Conservation (phyloP, 257 asterid species). For the Solanum rostratum region DNA sequence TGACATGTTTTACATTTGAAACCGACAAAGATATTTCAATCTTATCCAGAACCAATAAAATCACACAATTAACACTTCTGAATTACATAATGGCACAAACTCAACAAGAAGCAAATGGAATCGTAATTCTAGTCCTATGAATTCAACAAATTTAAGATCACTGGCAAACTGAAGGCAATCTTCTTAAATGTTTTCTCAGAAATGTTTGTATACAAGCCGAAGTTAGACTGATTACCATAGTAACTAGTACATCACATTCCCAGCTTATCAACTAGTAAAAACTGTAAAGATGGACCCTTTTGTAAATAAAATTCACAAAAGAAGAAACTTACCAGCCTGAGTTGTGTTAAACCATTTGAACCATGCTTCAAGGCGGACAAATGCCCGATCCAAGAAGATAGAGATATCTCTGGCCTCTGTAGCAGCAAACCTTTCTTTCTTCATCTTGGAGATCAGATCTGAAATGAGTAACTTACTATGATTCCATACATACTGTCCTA, state of each 20-base stretch:
- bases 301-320: neutral
- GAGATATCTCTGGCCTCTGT: slow-evolving; percentile 49
- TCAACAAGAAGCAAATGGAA: neutral
- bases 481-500: neutral
- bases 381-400: slow-evolving; percentile 63
- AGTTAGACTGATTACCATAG: neutral
- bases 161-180: neutral
- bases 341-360: slow-evolving; percentile 90
- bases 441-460: slow-evolving; percentile 66
- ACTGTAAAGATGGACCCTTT: neutral
- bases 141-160: neutral
- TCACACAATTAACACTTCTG: neutral
- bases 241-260: neutral
- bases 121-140: neutral
- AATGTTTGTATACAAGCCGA: neutral
- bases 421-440: slow-evolving; percentile 53
- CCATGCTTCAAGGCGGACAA: slow-evolving; percentile 89
- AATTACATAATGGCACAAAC: neutral
- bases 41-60: neutral
- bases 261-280: neutral
- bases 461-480: slow-evolving; percentile 7
- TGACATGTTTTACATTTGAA: neutral
- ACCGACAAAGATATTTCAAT: neutral
- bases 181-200: neutral
- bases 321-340: slow-evolving; percentile 57